Percentiles rank a stretch among this genome's conserved stretches.
phyloP scores from a whole-genome alignment of 2,329 filamentous ascomycete species.

The Diaporthe ilicicola region DNA sequence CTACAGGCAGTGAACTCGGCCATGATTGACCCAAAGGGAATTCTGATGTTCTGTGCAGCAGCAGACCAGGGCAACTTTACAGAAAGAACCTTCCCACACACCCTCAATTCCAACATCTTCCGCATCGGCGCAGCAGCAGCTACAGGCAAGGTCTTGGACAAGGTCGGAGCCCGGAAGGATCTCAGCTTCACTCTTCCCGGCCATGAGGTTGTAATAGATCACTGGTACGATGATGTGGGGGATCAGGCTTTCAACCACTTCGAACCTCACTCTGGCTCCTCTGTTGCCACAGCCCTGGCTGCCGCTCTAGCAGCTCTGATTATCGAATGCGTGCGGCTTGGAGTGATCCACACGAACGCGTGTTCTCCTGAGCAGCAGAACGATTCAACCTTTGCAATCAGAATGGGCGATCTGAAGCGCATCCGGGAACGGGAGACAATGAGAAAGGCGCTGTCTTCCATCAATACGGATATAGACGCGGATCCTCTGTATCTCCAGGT shows the following conservation, averaged over 20 bases:
- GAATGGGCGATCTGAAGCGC: background rate
- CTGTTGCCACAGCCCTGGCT: slow-evolving; percentile 43
- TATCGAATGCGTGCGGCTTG: slow-evolving; percentile 37
- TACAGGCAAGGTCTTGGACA: slow-evolving; percentile 34
- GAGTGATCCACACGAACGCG: too few relatives aligned
- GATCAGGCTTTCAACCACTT: background rate
- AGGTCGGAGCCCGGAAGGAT: slow-evolving; percentile 35
- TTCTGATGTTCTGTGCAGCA: slow-evolving; percentile 50
- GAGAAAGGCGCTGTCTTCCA: background rate
- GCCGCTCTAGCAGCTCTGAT: slow-evolving; percentile 43
- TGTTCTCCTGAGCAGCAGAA: slow-evolving; percentile 6
- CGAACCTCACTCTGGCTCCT: slow-evolving; percentile 36
- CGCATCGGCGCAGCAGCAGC: slow-evolving; percentile 42
- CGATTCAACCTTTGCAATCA: background rate
- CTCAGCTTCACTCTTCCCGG: slow-evolving; percentile 45
- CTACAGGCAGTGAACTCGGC: slow-evolving; percentile 38
- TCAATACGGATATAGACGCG: background rate
- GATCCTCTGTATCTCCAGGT: background rate
- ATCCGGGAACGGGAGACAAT: background rate
- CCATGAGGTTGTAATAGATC: slow-evolving; percentile 38
- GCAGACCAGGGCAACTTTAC: slow-evolving; percentile 41
- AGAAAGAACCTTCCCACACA: slow-evolving; percentile 33
- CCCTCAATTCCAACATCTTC: slow-evolving; percentile 34
- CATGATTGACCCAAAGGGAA: slow-evolving; percentile 38
- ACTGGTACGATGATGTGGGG: slow-evolving; percentile 11